Base-by-base conservation (phyloP, 2,329 filamentous ascomycete genomes). In the Beauveria australis region DNA sequence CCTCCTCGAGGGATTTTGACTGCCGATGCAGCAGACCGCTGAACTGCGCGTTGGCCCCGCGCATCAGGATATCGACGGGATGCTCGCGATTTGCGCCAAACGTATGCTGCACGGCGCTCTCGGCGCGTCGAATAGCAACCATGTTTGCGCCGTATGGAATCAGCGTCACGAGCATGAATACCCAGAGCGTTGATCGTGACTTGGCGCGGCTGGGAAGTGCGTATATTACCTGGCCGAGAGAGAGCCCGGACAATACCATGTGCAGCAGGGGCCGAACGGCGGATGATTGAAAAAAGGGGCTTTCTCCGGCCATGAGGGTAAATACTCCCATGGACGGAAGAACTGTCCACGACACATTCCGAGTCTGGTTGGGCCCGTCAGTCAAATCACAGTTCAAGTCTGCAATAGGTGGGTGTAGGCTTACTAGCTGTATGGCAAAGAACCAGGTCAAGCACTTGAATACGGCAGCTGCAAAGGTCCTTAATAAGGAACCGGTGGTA, bases 391-490 rank as follows among this genome's bases (percentile, higher is more conserved):
- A 0, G 7, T 1, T 3, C 0, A n/a, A 0, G 33, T 9, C 1
- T 2, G 7, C 33, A 16, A 37, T 40, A 24, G 19, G 28, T 16
- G 30, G 14, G 10, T 8, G 2, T 5, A 9, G 1, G 64, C 71
- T 5, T 64, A 77, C 74, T 8, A 68, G 63, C 48, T 69, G 67
- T 3, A 72, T 68, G 0, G 64, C 65, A 30, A 72, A 76, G 58
- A 68, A 73, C 74, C 75, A 78, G 2, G 68, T 65, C 0, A 66
- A 60, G 0, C 71, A 69, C 24, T 76, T 77, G n/a, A 61, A 61
- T 8, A 53, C 12, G 10, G 44, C 59, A 12, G 43, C 12, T 6
- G 37, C 26, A 19, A 56, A 3, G 4, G 26, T 52, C n/a, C 52
- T 14, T 6, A 37, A 6, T 2, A 46, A n/a, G 3, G 46, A 14